Percentiles rank a stretch among this genome's conserved stretches.
These are phyloP conservation scores for Amanita muscaria DNA, from an alignment of 768 basidiomycete genomes.

Conservation along the genomic window DNA sequence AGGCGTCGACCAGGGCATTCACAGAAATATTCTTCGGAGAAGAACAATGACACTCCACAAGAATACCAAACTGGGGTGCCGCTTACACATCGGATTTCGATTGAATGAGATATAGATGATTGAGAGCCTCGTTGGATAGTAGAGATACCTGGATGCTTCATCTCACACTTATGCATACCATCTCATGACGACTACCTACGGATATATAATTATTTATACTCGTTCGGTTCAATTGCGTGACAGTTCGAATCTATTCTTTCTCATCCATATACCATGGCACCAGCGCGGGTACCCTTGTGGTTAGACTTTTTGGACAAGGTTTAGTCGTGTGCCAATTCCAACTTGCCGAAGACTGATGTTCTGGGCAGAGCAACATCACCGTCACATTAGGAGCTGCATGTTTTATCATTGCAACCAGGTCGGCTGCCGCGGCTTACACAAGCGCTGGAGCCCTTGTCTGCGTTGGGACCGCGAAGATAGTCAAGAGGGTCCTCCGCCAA, in stretches of 20 bases:
- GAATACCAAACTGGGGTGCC: constrained; percentile 46
- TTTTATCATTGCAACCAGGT: constrained; percentile 51
- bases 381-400: constrained; percentile 44
- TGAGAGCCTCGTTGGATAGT: neutral
- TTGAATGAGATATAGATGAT: constrained; percentile 40
- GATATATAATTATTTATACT: too few species aligned
- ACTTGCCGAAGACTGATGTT: neutral
- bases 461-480: constrained; percentile 45
- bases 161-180: too few species aligned
- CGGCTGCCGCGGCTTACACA: constrained; percentile 55
- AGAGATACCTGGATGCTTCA: too few species aligned
- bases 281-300: constrained; percentile 16
- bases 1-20: constrained; percentile 36
- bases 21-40: constrained; percentile 32
- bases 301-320: constrained; percentile 34
- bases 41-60: constrained; percentile 37
- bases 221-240: too few species aligned
- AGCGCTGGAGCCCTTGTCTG: constrained; percentile 48
- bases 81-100: constrained; percentile 61
- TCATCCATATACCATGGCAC: too few species aligned
- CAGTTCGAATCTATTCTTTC: too few species aligned
- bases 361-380: constrained; percentile 46
- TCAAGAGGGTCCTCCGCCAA: constrained; percentile 57
- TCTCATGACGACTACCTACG: too few species aligned
- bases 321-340: neutral